Evolutionary conservation across 2,329 filamentous ascomycete species (phyloP).

Genomic region (Paecilomyces sp.): DNA sequence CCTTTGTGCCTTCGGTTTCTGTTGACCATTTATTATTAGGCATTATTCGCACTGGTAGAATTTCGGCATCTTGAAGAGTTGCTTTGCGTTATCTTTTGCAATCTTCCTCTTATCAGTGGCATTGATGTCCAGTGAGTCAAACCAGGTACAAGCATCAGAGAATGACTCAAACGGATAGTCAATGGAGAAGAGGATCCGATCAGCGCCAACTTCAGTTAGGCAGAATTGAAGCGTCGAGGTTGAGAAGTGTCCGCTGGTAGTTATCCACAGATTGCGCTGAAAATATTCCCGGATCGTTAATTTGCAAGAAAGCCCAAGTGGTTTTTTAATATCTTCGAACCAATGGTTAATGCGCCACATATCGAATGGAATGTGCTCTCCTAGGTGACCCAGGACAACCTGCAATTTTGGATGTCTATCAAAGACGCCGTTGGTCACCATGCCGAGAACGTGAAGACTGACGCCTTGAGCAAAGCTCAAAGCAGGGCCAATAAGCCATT

Average conservation of each 20-base stretch:
- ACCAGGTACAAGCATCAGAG: constrained; percentile 37
- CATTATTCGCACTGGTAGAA: too few relatives aligned
- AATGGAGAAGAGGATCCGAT: constrained; percentile 35
- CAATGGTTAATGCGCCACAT: constrained; percentile 42
- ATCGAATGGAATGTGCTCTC: constrained; percentile 45
- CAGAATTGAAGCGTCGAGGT: constrained; percentile 33
- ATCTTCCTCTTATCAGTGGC: too few relatives aligned
- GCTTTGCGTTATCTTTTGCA: too few relatives aligned
- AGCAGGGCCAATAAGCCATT: constrained; percentile 55
- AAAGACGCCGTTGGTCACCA: constrained; percentile 46
- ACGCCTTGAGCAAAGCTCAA: constrained; percentile 54
- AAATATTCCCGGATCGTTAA: constrained; percentile 40
- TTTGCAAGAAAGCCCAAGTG: constrained; percentile 32
- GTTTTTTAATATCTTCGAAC: constrained; percentile 34
- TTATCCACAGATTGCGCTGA: constrained; percentile 35
- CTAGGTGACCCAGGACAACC: constrained; percentile 43
- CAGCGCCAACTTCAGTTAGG: constrained; percentile 31
- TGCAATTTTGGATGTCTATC: constrained; percentile 42
- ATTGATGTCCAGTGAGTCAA: constrained; percentile 20
- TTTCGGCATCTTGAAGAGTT: too few relatives aligned
- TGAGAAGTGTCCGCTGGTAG: constrained; percentile 35
- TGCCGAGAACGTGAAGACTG: constrained; percentile 49
- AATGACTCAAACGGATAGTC: constrained; percentile 37
- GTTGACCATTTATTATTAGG: too few relatives aligned
- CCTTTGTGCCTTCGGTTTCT: too few relatives aligned